phyloP scores from a whole-genome alignment of 768 basidiomycete genomes.

The Trametopsis cervina region DNA sequence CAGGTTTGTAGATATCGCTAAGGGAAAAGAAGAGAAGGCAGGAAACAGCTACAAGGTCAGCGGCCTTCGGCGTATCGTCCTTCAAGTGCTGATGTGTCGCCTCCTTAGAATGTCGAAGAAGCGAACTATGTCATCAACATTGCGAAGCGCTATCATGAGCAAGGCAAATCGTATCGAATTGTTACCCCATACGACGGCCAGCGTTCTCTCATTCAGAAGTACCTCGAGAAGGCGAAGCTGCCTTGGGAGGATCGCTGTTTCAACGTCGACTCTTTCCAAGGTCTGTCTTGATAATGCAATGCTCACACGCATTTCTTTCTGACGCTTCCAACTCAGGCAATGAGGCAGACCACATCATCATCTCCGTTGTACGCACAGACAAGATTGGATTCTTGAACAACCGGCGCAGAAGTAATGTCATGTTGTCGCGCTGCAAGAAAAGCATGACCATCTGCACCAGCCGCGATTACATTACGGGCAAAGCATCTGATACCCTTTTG shows the following conservation, averaged over 20 bases:
- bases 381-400: constrained; percentile 25
- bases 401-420: constrained; percentile 26
- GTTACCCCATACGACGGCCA: constrained; percentile 32
- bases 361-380: constrained; percentile 26
- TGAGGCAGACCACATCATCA: constrained; percentile 27
- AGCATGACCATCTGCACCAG: constrained; percentile 27
- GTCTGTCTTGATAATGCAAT: constrained; percentile 10
- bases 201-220: constrained; percentile 20
- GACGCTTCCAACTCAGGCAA: constrained; percentile 20
- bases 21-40: constrained; percentile 26
- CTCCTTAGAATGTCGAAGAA: constrained; percentile 24
- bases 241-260: constrained; percentile 24
- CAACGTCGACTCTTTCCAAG: constrained; percentile 32
- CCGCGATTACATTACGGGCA: constrained; percentile 16
- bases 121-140: constrained; percentile 19
- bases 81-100: constrained; percentile 12
- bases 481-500: constrained; percentile 17
- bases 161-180: constrained; percentile 20
- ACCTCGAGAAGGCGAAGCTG: constrained; percentile 17
- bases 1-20: constrained; percentile 35
- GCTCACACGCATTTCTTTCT: neutral
- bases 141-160: constrained; percentile 11
- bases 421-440: constrained; percentile 28
- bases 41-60: constrained; percentile 32
- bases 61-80: neutral